Conservation (phyloP, 2,329 filamentous ascomycete species). For the Claviceps monticola region DNA sequence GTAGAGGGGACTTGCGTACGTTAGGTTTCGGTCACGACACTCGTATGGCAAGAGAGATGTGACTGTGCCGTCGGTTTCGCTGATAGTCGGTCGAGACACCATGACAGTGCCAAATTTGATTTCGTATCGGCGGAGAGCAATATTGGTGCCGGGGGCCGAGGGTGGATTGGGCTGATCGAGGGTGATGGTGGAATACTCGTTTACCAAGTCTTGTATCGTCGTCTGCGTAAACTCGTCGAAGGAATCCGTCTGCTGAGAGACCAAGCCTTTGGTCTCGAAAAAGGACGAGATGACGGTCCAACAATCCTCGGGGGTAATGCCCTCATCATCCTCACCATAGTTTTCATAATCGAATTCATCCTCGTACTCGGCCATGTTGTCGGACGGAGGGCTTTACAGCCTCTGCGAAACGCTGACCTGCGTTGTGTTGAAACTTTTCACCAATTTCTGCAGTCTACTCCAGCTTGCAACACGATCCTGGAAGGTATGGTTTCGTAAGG, state of each 20-base stretch:
- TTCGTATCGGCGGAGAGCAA: slow-evolving; percentile 83
- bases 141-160: slow-evolving; percentile 59
- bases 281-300: slow-evolving; percentile 97
- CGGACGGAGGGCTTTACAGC: background rate
- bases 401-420: background rate
- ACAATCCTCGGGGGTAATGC: slow-evolving; percentile 92
- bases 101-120: slow-evolving; percentile 87
- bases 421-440: background rate
- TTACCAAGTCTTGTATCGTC: slow-evolving; percentile 87
- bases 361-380: slow-evolving; percentile 42
- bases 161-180: slow-evolving; percentile 83
- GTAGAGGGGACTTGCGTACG: slow-evolving; percentile 85
- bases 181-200: slow-evolving; percentile 83
- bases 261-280: slow-evolving; percentile 90
- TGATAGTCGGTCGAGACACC: slow-evolving; percentile 79
- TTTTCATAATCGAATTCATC: slow-evolving; percentile 52
- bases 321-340: slow-evolving; percentile 51
- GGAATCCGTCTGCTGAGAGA: slow-evolving; percentile 94
- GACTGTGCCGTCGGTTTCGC: slow-evolving; percentile 82
- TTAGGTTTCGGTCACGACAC: slow-evolving; percentile 87
- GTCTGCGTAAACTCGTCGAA: slow-evolving; percentile 94
- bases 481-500: background rate
- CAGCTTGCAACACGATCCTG: background rate
- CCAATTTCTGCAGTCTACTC: background rate
- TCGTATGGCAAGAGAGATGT: slow-evolving; percentile 84